phyloP scores from a whole-genome alignment of 148 eudicot genomes.

The Rhododendron simsii region DNA sequence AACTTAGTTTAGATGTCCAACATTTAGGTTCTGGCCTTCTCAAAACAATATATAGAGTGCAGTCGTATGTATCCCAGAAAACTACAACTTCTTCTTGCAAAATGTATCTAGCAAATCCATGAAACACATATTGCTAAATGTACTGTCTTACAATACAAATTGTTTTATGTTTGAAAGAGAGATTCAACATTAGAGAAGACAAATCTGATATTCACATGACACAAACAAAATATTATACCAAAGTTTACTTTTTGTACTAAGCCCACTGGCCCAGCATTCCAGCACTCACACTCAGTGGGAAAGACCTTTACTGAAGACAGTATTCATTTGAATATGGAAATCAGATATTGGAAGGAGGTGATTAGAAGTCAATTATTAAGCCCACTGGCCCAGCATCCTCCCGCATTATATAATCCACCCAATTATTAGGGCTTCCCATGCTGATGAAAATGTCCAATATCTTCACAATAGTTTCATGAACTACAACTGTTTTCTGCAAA shows the following conservation, averaged over 20 bases:
- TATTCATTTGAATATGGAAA: not conserved
- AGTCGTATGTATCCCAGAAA: not conserved
- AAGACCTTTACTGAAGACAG: not conserved
- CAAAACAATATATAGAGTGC: not conserved
- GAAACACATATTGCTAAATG: not conserved
- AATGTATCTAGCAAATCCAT: not conserved
- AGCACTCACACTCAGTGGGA: not conserved
- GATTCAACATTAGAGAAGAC: not conserved
- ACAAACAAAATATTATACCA: not conserved
- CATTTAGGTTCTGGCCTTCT: not conserved
- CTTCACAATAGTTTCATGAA: slow-evolving; percentile 63
- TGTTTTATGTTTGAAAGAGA: not conserved
- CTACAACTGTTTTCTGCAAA: slow-evolving; percentile 73
- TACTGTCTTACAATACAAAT: not conserved
- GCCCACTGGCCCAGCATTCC: not conserved
- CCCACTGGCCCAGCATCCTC: slow-evolving; percentile 50
- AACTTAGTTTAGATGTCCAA: not conserved
- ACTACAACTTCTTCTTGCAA: not conserved
- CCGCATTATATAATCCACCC: slow-evolving; percentile 84
- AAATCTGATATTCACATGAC: not conserved
- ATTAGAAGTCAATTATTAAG: too few species aligned
- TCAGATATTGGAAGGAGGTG: not conserved
- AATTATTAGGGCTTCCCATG: slow-evolving; percentile 65
- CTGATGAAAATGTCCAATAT: slow-evolving; percentile 73
- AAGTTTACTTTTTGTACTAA: not conserved